Evolutionary conservation across 2,329 filamentous ascomycete genomes (phyloP).

Genomic region (Trichophyton rubrum): DNA sequence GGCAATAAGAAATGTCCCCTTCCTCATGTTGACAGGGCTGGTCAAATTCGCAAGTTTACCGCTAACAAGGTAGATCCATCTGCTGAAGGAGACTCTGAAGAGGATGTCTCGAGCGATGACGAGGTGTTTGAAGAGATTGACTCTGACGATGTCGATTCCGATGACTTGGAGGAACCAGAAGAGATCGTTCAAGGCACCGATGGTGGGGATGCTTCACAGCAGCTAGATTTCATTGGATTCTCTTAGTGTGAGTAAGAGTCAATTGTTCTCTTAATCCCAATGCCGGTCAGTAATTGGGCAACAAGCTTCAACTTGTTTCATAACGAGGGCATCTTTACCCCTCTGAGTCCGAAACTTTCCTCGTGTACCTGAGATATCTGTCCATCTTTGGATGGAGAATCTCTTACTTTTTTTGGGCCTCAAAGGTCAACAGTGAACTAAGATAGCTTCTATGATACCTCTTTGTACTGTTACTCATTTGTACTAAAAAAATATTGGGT

Average conservation of each 20-base stretch:
- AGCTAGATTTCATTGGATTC: conserved; percentile 43
- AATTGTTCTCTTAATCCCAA: not conserved
- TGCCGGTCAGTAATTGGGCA: not conserved
- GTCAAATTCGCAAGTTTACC: conserved; percentile 54
- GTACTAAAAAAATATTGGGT: not conserved
- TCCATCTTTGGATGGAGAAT: not conserved
- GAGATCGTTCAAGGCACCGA: conserved; percentile 26
- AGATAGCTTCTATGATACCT: not conserved
- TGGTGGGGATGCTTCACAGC: conserved; percentile 38
- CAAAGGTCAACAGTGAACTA: not conserved
- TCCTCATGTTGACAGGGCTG: conserved; percentile 77
- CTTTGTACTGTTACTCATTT: not conserved
- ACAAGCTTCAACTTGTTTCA: not conserved
- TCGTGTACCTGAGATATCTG: not conserved
- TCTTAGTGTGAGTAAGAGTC: not conserved
- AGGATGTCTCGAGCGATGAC: conserved; percentile 67
- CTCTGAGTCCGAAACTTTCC: not conserved
- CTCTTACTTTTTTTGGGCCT: not conserved
- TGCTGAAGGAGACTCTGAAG: conserved; percentile 35
- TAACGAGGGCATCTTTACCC: not conserved
- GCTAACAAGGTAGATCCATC: conserved; percentile 29
- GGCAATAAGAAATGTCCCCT: conserved; percentile 69
- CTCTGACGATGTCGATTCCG: conserved; percentile 69
- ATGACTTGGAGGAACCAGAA: conserved; percentile 37
- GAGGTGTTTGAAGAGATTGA: conserved; percentile 51